A percentile compares a stretch with the other conserved stretches of the same genome.
These are phyloP conservation scores for Fusarium nematophilum DNA, from an alignment of 2,329 filamentous ascomycete genomes.

Conservation along the genomic window DNA sequence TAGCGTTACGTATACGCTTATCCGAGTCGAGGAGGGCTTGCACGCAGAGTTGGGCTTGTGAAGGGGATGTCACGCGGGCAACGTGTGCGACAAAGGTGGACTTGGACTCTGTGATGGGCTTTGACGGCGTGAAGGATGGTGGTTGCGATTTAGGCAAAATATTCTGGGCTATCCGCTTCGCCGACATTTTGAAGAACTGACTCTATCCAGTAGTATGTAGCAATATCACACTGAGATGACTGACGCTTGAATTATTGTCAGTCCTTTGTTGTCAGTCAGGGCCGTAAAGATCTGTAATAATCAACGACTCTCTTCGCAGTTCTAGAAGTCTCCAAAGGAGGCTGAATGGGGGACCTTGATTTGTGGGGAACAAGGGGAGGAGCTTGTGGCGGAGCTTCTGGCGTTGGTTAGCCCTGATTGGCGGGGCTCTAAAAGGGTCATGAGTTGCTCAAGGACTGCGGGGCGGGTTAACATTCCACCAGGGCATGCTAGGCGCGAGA, in stretches of 20 bases:
- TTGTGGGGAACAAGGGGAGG: no score
- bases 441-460: conserved; percentile 23
- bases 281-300: no score
- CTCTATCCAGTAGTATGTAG: no score
- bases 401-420: background rate
- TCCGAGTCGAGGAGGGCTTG: conserved; percentile 83
- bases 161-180: conserved; percentile 19
- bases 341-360: background rate
- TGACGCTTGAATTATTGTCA: no score
- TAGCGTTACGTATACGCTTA: conserved; percentile 64
- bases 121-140: conserved; percentile 76
- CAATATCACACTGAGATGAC: no score
- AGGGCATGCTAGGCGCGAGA: conserved; percentile 31
- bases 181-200: conserved; percentile 21
- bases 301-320: background rate
- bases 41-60: conserved; percentile 77
- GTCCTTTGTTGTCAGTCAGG: conserved; percentile 5
- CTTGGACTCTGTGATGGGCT: conserved; percentile 81
- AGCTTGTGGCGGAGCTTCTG: conserved; percentile 1
- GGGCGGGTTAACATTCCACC: conserved; percentile 46
- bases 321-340: conserved; percentile 10
- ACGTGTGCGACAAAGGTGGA: conserved; percentile 88
- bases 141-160: conserved; percentile 32
- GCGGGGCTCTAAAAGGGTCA: conserved; percentile 8
- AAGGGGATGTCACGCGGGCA: conserved; percentile 74